Base-by-base conservation (phyloP, 495 filamentous ascomycete species). In the Trichoderma gamsii region DNA sequence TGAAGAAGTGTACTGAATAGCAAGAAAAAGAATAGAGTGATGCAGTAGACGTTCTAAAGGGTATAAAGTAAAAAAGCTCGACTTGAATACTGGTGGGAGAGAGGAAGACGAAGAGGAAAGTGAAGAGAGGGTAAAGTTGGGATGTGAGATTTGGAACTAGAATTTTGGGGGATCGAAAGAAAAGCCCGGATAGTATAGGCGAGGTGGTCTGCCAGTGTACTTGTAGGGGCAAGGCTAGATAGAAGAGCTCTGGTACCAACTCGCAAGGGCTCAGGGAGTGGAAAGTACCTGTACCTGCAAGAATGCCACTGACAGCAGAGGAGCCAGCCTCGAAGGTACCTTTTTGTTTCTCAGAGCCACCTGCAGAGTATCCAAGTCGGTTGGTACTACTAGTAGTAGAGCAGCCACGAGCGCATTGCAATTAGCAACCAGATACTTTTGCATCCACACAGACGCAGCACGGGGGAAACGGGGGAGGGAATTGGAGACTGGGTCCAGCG, bases 121-220 rank as follows among this genome's bases (percentile, higher is more conserved):
- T 4, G 11, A 61, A 61, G 56, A 61, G n/a, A 21, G 25, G 23
- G 11, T 2, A 27, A 18, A 7, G 23, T 29, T 29, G 16, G 25
- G 56, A 61, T 32, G 56, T 61, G 56, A 61, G 56, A 61, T 61
- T 61, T 27, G 25, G 56, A 61, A 61, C 27, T 61, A 23, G 56
- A 61, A 5, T 23, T 52, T 61, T 61, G 56, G 56, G 56, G 56
- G 25, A 61, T 61, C 56, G 56, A 21, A 61, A 25, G 29, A 61
- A 27, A 32, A 59, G 35, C 35, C 2, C 8, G 6, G 56, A 12
- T 52, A 11, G 56, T 5, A 29, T 61, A 61, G 52, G 52, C 52
- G 52, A 61, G 21, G 52, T 61, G 27, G 9, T 29, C 56, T 61
- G 25, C 12, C 27, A 61, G 29, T 61, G 56, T n/a, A n/a, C n/a